Percentiles rank a stretch among this genome's conserved stretches.
Conservation (phyloP, 306 rosid genomes). For the Pyrus bretschneideri region DNA sequence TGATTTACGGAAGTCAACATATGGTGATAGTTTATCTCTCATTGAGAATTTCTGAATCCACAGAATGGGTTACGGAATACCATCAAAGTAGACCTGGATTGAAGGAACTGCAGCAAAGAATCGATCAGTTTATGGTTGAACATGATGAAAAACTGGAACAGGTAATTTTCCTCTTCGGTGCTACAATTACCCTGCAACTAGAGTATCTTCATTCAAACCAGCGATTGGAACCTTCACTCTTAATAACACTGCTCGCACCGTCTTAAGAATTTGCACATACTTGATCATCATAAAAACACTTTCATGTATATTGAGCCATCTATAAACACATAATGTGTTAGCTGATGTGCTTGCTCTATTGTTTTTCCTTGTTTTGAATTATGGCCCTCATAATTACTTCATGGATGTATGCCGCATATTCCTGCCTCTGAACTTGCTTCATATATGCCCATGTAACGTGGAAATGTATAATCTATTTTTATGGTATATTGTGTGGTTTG, state of each 20-base stretch:
- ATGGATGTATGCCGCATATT: background rate
- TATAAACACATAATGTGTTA: background rate
- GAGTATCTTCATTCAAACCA: background rate
- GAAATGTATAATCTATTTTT: background rate
- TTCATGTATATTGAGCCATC: background rate
- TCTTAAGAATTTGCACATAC: background rate
- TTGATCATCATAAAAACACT: background rate
- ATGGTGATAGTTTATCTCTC: background rate
- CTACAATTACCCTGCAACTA: background rate
- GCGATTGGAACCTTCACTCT: background rate
- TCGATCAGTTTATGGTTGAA: constrained; percentile 59
- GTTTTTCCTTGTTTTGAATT: background rate
- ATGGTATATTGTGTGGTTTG: background rate
- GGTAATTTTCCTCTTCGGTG: constrained; percentile 28
- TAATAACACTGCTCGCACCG: background rate
- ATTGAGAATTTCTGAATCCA: constrained; percentile 18
- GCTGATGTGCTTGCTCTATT: background rate
- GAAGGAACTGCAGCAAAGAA: constrained; percentile 52
- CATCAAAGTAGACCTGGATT: constrained; percentile 66
- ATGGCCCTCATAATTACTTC: background rate
- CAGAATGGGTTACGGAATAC: constrained; percentile 78
- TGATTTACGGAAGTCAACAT: background rate
- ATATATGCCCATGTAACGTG: background rate
- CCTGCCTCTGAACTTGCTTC: background rate
- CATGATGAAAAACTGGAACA: constrained; percentile 62